A percentile compares a stretch with the other conserved stretches of the same genome.
Conservation (phyloP, 176 grass and related monocot species). For the Lolium perenne region DNA sequence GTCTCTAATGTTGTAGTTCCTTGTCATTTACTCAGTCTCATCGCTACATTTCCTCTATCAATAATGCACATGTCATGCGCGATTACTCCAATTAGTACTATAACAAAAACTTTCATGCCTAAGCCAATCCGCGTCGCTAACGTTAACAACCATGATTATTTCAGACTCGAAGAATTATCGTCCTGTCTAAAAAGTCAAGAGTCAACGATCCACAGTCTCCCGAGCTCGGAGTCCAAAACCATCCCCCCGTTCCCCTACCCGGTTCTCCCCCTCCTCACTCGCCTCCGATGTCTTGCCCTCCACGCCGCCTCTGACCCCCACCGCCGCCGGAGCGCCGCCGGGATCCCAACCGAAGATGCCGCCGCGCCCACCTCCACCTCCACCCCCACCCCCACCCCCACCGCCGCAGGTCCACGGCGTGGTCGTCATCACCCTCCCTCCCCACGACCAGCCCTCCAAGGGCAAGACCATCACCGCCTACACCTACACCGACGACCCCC, state of each 20-base stretch:
- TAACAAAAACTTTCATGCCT: neutral
- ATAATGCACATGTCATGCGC: too few species aligned
- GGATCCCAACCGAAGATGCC: slow-evolving; percentile 49
- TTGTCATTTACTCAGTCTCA: too few species aligned
- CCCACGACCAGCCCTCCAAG: slow-evolving; percentile 90
- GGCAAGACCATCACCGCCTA: slow-evolving; percentile 97
- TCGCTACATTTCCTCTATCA: too few species aligned
- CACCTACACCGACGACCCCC: slow-evolving; percentile 69
- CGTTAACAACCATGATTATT: neutral
- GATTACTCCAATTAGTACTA: too few species aligned
- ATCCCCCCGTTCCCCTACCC: neutral
- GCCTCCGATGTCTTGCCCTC: slow-evolving; percentile 38
- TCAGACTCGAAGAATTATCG: neutral
- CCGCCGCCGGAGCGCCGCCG: slow-evolving; percentile 27
- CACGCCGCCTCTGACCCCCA: slow-evolving; percentile 46
- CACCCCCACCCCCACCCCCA: neutral
- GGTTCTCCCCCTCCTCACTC: slow-evolving; percentile 36
- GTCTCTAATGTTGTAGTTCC: too few species aligned
- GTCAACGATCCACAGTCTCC: slow-evolving; percentile 26
- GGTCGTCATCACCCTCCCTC: slow-evolving; percentile 93
- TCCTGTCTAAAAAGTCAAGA: slow-evolving; percentile 21
- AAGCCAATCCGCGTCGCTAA: slow-evolving; percentile 20
- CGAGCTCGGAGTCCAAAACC: slow-evolving; percentile 15
- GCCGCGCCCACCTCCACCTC: slow-evolving; percentile 21
- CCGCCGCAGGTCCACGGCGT: slow-evolving; percentile 72